phyloP scores from a whole-genome alignment of 2,329 filamentous ascomycete genomes.

The Dendryphion nanum region DNA sequence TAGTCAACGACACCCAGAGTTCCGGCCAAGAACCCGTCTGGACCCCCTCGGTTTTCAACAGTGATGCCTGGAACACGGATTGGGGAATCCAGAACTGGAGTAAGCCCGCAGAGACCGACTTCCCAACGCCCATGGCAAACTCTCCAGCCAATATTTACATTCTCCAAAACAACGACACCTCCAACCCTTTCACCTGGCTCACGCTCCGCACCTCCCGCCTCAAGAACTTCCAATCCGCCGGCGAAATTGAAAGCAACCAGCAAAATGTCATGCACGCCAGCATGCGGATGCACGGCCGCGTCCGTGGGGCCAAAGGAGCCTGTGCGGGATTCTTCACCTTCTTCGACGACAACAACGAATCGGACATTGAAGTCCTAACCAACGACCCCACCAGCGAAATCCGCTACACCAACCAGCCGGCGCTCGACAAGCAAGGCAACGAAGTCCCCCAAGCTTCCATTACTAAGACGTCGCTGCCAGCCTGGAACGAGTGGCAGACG shows the following conservation, averaged over 20 bases:
- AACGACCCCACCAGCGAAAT: constrained; percentile 44
- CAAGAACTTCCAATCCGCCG: constrained; percentile 45
- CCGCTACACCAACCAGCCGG: constrained; percentile 61
- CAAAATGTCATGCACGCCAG: constrained; percentile 49
- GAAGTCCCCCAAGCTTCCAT: constrained; percentile 49
- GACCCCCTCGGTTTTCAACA: constrained; percentile 40
- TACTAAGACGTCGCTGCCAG: constrained; percentile 48
- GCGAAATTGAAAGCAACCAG: constrained; percentile 48
- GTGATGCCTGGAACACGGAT: constrained; percentile 35
- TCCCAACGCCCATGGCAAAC: constrained; percentile 47
- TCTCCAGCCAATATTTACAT: constrained; percentile 50
- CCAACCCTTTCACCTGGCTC: constrained; percentile 41
- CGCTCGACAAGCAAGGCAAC: constrained; percentile 47
- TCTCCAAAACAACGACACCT: constrained; percentile 15
- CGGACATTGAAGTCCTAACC: constrained; percentile 55
- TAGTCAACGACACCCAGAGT: constrained; percentile 22
- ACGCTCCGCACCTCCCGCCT: constrained; percentile 48
- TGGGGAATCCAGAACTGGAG: constrained; percentile 47
- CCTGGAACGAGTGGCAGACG: constrained; percentile 58
- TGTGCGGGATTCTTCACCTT: constrained; percentile 59
- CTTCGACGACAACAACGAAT: constrained; percentile 47
- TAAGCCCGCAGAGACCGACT: constrained; percentile 35
- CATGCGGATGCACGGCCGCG: constrained; percentile 47
- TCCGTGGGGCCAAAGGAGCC: constrained; percentile 47
- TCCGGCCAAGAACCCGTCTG: constrained; percentile 21